These are phyloP conservation scores for Salvia miltiorrhiza DNA, from an alignment of 257 asterid genomes.

Conservation along the genomic window DNA sequence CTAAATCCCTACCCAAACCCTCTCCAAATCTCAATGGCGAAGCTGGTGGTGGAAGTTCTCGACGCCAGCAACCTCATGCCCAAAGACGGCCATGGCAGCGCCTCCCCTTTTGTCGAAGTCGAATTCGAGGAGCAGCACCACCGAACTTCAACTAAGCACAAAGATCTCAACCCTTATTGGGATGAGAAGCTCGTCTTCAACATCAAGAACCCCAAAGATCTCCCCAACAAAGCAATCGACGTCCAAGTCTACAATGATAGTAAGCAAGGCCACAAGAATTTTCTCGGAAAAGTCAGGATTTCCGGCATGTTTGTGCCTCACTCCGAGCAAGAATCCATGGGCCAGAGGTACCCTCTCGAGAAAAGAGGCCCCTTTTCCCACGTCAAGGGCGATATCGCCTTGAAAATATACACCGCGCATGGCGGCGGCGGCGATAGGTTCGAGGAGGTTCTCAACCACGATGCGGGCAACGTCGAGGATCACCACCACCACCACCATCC, in stretches of 20 bases:
- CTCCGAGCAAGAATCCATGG: conserved; percentile 60
- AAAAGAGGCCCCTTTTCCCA: conserved; percentile 83
- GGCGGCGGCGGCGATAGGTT: conserved; percentile 17
- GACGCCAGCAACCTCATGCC: conserved; percentile 97
- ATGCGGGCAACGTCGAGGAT: conserved; percentile 17
- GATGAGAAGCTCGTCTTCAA: conserved; percentile 66
- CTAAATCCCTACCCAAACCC: conserved; percentile 9
- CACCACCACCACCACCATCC: conserved; percentile 3
- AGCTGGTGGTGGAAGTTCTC: conserved; percentile 66
- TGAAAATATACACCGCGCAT: conserved; percentile 47
- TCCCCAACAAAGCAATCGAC: conserved; percentile 49
- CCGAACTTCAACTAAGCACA: conserved; percentile 57
- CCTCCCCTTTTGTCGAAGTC: conserved; percentile 84
- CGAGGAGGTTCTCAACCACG: conserved; percentile 23
- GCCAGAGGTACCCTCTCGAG: conserved; percentile 81
- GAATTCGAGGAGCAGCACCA: conserved; percentile 60
- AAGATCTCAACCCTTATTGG: conserved; percentile 83
- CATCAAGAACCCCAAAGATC: conserved; percentile 40
- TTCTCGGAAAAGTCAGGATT: conserved; percentile 73
- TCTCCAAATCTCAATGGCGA: conserved; percentile 50
- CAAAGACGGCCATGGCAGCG: conserved; percentile 92
- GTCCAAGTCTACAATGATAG: conserved; percentile 64
- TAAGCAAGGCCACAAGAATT: conserved; percentile 56
- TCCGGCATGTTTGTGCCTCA: conserved; percentile 64
- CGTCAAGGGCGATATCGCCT: conserved; percentile 75